These are phyloP conservation scores for Cucurbita argyrosperma DNA, from an alignment of 306 rosid genomes.

Conservation along the genomic window DNA sequence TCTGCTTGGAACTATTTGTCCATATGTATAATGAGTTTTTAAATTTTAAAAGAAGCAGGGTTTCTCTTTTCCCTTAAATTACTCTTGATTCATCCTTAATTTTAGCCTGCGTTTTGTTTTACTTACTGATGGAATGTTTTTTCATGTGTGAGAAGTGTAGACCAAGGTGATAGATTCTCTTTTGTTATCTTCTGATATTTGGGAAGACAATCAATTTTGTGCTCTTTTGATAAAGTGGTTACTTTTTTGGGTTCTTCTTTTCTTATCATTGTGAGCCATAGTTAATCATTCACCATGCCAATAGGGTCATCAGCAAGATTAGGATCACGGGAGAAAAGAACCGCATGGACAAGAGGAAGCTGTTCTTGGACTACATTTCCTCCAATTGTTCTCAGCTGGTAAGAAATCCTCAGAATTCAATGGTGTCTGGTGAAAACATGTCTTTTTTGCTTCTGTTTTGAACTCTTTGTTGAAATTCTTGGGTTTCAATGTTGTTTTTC, in stretches of 20 bases:
- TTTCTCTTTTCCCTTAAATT: neutral
- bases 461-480: neutral
- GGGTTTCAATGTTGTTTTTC: neutral
- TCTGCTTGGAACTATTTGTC: neutral
- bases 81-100: neutral
- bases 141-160: neutral
- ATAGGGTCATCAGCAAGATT: neutral
- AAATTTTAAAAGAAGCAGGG: neutral
- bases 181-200: slow-evolving; percentile 2
- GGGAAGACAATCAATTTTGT: slow-evolving; percentile 1
- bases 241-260: neutral
- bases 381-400: neutral
- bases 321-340: neutral
- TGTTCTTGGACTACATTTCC: neutral
- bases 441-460: neutral
- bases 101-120: neutral
- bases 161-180: neutral
- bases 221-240: neutral
- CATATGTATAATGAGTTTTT: neutral
- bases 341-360: neutral
- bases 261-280: neutral
- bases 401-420: neutral
- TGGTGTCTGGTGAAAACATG: neutral
- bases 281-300: slow-evolving; percentile 4
- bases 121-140: neutral